Evolutionary conservation across 176 grass and related monocot species (phyloP).

Genomic region (Coix lacrymajobi): DNA sequence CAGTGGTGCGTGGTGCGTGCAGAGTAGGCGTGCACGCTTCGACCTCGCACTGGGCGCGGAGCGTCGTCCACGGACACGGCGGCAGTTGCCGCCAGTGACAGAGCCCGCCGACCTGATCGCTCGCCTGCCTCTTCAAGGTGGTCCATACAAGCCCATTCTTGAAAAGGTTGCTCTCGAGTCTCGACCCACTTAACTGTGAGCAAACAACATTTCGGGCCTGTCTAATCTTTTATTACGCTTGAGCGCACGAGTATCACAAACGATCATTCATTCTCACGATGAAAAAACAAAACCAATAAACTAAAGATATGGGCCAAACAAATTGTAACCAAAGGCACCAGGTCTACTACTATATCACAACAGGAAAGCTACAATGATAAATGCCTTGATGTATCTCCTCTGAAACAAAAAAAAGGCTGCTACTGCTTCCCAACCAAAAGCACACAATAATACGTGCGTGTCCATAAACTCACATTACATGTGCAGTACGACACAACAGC

Average conservation of each 20-base stretch:
- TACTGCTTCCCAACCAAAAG: background rate
- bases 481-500: background rate
- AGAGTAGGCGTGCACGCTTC: too few species aligned
- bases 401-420: background rate
- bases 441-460: background rate
- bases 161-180: too few species aligned
- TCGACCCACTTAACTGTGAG: too few species aligned
- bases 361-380: background rate
- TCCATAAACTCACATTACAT: background rate
- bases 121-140: constrained; percentile 43
- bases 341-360: constrained; percentile 1
- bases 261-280: background rate
- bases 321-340: background rate
- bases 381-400: background rate
- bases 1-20: too few species aligned
- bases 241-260: background rate
- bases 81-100: constrained; percentile 19
- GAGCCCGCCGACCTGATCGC: constrained; percentile 32
- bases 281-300: background rate
- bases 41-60: constrained; percentile 65
- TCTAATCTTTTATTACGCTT: background rate
- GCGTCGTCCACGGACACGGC: background rate
- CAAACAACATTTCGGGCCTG: too few species aligned
- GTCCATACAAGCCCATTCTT: too few species aligned
- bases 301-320: background rate